Evolutionary conservation across 1,139 yeast genomes (phyloP), one percentile per base, ranked within the genome.

Genomic region (Candida sojae): DNA sequence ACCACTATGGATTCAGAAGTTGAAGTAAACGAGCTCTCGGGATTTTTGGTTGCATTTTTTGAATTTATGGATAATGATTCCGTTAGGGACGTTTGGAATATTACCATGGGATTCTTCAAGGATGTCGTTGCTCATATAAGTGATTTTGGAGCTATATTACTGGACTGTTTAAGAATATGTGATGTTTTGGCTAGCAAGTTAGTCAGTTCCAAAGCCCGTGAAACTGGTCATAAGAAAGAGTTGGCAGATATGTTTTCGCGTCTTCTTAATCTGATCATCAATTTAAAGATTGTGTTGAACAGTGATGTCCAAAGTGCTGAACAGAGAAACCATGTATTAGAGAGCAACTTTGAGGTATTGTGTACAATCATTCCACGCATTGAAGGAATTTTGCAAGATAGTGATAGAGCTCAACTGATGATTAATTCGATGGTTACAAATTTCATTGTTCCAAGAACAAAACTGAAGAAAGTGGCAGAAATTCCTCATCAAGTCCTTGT

Each of bases 1-100:
- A 78, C 86, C 0, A 69, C 79, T 1, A 60, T 75, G 73, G 39
- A 72, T 75, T 8, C 68, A 65, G 6, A 61, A 2, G 60, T 83
- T 5, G 56, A 71, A 5, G 80, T 71, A 11, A 64, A 60, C 26
- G 75, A 72, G 10, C 60, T 84, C 2, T 69, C 81, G 1, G 60
- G 58, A 4, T 88, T 88, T 57, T 62, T 88, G 51, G 74, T 83
- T 6, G 70, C 68, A 0, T 91, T 91, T 60, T 68, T 85, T 21
- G 70, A 70, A 6, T 79, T 90, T 0, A 70, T 92, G 39, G 96
- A 88, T 52, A 78, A 77, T 52, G 96, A 90, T 56, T 83, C 89
- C 0, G 70, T 90, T 33, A 88, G 85, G 49, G 97, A 91, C 50
- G 75, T 89, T 26, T 90, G 92, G 85, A 64, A 63, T 17, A 78